Percentiles rank a stretch among this genome's conserved stretches.
Conservation (phyloP, 331 rosid species). For the Erythrophleum ivorense region DNA sequence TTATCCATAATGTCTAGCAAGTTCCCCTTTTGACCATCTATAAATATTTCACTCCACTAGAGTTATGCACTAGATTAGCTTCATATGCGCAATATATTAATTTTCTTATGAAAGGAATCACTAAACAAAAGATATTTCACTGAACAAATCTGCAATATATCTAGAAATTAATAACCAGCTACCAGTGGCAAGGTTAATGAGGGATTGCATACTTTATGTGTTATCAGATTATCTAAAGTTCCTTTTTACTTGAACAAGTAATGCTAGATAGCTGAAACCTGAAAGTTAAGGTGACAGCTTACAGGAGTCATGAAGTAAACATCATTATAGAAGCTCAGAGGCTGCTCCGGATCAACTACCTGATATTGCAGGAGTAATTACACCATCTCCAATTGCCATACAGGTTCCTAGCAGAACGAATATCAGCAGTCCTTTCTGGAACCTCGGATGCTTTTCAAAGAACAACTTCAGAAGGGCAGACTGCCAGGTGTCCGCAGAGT, state of each 20-base stretch:
- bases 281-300: conserved; percentile 45
- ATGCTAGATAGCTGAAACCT: conserved; percentile 26
- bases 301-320: conserved; percentile 44
- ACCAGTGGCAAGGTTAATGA: conserved; percentile 20
- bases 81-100: neutral
- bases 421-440: conserved; percentile 47
- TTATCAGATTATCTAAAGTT: conserved; percentile 19
- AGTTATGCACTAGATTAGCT: neutral
- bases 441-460: conserved; percentile 51
- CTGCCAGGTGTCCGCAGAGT: conserved; percentile 60
- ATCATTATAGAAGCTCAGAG: conserved; percentile 42
- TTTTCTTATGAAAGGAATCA: conserved; percentile 16
- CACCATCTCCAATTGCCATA: conserved; percentile 60
- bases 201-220: conserved; percentile 12
- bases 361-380: conserved; percentile 86
- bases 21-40: conserved; percentile 10
- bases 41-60: neutral
- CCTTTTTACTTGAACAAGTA: conserved; percentile 23
- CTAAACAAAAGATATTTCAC: no score
- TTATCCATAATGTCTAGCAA: conserved; percentile 3
- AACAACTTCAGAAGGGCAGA: conserved; percentile 48
- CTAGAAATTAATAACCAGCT: conserved; percentile 6
- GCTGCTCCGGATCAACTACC: conserved; percentile 54
- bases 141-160: conserved; percentile 14
- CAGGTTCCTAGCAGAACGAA: conserved; percentile 63